Evolutionary conservation across 1,284 basidiomycete genomes (phyloP).

Genomic region (Austropuccinia psidii): DNA sequence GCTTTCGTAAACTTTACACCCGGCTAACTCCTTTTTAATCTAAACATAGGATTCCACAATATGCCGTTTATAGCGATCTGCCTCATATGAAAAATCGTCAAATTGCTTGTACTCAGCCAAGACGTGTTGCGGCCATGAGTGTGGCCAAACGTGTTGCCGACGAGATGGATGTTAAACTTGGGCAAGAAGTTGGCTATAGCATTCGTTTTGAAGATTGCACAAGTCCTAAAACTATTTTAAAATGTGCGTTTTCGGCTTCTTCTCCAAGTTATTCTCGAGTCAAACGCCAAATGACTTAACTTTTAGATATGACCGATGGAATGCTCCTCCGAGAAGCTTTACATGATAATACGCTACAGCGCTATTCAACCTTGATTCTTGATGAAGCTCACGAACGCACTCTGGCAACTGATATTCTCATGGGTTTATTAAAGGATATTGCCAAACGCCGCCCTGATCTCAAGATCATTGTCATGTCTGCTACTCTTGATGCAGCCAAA

Average conservation of each 20-base stretch:
- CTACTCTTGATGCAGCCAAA: conserved; percentile 91
- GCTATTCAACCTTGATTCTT: conserved; percentile 94
- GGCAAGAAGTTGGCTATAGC: conserved; percentile 91
- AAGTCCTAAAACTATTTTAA: conserved; percentile 79
- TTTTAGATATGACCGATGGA: conserved; percentile 92
- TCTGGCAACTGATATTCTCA: conserved; percentile 93
- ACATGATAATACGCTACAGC: conserved; percentile 79
- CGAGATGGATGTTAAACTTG: conserved; percentile 92
- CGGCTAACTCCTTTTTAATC: background rate
- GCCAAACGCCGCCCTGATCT: conserved; percentile 75
- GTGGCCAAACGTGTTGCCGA: conserved; percentile 98
- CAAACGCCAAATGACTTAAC: conserved; percentile 38
- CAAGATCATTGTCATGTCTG: conserved; percentile 98
- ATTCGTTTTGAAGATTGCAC: conserved; percentile 99
- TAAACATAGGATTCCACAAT: conserved; percentile 91
- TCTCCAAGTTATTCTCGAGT: background rate
- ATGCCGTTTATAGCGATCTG: conserved; percentile 85
- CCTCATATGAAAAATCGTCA: conserved; percentile 79
- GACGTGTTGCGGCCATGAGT: conserved; percentile 94
- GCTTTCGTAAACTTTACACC: background rate
- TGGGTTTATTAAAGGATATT: conserved; percentile 75
- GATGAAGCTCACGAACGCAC: conserved; percentile 99
- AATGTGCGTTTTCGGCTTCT: conserved; percentile 47
- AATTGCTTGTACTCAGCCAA: conserved; percentile 93
- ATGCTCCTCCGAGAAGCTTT: conserved; percentile 92